Evolutionary conservation across 1,139 yeast species (phyloP).

Genomic region (Blastobotrys capitulatus): DNA sequence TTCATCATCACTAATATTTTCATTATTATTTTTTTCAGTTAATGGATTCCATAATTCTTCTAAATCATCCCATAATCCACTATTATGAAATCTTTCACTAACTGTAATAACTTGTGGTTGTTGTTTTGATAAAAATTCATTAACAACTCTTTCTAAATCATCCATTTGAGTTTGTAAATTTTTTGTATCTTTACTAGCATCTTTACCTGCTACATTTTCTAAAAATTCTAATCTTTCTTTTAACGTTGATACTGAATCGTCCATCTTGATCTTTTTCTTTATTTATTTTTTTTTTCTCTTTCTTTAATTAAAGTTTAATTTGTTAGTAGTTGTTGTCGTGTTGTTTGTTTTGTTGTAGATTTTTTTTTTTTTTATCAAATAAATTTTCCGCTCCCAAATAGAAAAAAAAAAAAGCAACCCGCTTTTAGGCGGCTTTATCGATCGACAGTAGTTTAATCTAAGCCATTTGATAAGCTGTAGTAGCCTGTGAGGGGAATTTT

Average conservation of each 20-base stretch:
- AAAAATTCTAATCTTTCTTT: slow-evolving; percentile 16
- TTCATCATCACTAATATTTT: slow-evolving; percentile 3
- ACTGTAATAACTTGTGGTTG: slow-evolving; percentile 10
- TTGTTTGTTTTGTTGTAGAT: neutral
- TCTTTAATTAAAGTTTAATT: neutral
- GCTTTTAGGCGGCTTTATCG: too few relatives aligned
- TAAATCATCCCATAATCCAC: slow-evolving; percentile 14
- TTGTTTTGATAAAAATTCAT: slow-evolving; percentile 9
- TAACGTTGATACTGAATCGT: slow-evolving; percentile 11
- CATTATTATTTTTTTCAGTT: slow-evolving; percentile 3
- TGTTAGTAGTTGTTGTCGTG: neutral
- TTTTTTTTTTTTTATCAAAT: neutral
- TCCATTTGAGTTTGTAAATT: slow-evolving; percentile 14
- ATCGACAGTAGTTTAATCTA: too few relatives aligned
- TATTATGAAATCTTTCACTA: slow-evolving; percentile 8
- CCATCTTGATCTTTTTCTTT: neutral
- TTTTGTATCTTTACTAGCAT: neutral
- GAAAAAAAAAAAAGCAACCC: too few relatives aligned
- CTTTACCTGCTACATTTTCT: slow-evolving; percentile 12
- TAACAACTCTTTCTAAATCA: slow-evolving; percentile 14
- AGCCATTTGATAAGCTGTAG: too few relatives aligned
- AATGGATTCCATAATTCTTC: slow-evolving; percentile 9
- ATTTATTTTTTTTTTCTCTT: too few relatives aligned
- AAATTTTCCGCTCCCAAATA: too few relatives aligned
- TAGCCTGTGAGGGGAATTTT: too few relatives aligned